phyloP scores from a whole-genome alignment of 169 alveolate species.

The Cryptosporidium felis region DNA sequence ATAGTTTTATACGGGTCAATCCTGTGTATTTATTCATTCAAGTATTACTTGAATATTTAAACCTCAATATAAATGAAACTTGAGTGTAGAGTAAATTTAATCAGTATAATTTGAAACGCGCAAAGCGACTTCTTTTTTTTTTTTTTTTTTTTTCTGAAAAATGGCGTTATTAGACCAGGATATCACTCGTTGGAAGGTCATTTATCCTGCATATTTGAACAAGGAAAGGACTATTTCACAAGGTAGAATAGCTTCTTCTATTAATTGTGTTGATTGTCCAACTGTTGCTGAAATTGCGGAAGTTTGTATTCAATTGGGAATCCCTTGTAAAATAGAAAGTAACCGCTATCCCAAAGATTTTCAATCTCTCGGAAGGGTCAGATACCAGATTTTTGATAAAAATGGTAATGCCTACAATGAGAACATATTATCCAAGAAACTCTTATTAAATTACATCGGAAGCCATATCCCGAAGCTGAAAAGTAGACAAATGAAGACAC shows the following conservation, averaged over 20 bases:
- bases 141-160: not conserved
- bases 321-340: conserved; percentile 41
- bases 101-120: not conserved
- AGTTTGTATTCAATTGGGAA: conserved; percentile 55
- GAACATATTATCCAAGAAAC: not conserved
- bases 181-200: conserved; percentile 27
- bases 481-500: not conserved
- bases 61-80: not conserved
- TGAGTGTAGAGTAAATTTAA: too few relatives aligned
- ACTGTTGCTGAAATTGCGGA: conserved; percentile 67
- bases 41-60: conserved; percentile 15
- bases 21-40: conserved; percentile 8
- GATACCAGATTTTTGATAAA: conserved; percentile 3
- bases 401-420: conserved; percentile 27
- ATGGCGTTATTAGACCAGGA: not conserved
- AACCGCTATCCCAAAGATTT: conserved; percentile 33
- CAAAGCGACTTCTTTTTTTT: not conserved
- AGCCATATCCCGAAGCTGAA: conserved; percentile 4
- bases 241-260: conserved; percentile 6
- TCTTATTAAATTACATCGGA: not conserved
- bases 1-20: conserved; percentile 42
- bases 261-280: conserved; percentile 18
- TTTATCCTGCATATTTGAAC: conserved; percentile 36
- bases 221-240: conserved; percentile 1
- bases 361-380: conserved; percentile 38